Percentiles rank a stretch among this genome's conserved stretches.
phyloP scores from a whole-genome alignment of 2,329 filamentous ascomycete genomes.

The Diaporthe longicolla region DNA sequence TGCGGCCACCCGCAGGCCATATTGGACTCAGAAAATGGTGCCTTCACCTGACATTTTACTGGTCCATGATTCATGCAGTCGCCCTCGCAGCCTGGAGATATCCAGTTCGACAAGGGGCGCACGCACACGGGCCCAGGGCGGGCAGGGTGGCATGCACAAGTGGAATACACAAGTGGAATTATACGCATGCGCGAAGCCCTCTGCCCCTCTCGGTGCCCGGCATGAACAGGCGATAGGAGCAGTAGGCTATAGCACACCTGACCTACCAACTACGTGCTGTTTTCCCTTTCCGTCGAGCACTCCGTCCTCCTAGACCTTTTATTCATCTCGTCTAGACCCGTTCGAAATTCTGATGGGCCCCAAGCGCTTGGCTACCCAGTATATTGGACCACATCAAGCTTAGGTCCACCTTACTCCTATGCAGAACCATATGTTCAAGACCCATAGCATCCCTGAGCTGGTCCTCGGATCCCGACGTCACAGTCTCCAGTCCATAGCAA shows the following conservation, averaged over 20 bases:
- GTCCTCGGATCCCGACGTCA: slow-evolving; percentile 26
- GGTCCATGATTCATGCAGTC: slow-evolving; percentile 26
- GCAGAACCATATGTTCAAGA: slow-evolving; percentile 10
- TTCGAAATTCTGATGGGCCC: slow-evolving; percentile 29
- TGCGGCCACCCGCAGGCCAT: slow-evolving; percentile 21
- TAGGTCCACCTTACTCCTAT: slow-evolving; percentile 21
- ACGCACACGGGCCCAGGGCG: slow-evolving; percentile 5
- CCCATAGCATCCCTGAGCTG: slow-evolving; percentile 6
- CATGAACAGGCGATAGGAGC: slow-evolving; percentile 5
- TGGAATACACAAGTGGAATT: slow-evolving; percentile 2
- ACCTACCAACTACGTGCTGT: slow-evolving; percentile 11
- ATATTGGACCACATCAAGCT: slow-evolving; percentile 6
- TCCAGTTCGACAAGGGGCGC: slow-evolving; percentile 1
- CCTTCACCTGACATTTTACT: background rate
- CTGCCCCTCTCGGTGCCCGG: slow-evolving; percentile 14
- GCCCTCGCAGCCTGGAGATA: background rate
- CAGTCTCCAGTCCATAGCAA: slow-evolving; percentile 14
- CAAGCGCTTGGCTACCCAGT: slow-evolving; percentile 25
- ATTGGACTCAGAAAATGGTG: background rate
- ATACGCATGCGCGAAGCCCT: slow-evolving; percentile 7
- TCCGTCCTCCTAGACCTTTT: slow-evolving; percentile 14
- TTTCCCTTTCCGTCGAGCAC: slow-evolving; percentile 19
- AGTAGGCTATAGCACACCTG: slow-evolving; percentile 28
- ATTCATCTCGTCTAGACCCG: slow-evolving; percentile 15
- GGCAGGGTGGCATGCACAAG: slow-evolving; percentile 19